Conservation (phyloP, 1,284 basidiomycete species). For the Amylostereum areolatum region DNA sequence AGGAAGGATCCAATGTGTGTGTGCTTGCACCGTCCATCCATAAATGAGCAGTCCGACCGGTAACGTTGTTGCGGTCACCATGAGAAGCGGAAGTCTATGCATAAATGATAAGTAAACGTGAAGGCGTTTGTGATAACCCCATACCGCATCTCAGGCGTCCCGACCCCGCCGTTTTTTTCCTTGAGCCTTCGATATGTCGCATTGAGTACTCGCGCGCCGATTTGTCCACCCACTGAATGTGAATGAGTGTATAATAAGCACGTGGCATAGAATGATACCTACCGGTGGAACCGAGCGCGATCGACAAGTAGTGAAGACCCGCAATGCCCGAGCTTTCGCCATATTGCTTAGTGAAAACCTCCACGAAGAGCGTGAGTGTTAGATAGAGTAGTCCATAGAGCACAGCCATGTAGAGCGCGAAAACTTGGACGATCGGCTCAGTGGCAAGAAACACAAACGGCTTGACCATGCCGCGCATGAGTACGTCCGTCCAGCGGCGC, state of each 20-base stretch:
- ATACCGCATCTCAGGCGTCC: conserved; percentile 35
- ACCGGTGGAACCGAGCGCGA: conserved; percentile 29
- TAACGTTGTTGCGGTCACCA: conserved; percentile 21
- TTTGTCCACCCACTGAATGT: conserved; percentile 27
- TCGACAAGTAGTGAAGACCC: conserved; percentile 36
- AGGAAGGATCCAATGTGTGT: conserved; percentile 8
- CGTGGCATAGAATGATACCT: background rate
- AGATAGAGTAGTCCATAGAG: conserved; percentile 38
- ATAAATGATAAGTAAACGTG: no score
- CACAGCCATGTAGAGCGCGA: conserved; percentile 32
- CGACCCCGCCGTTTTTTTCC: conserved; percentile 28
- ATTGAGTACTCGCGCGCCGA: conserved; percentile 33
- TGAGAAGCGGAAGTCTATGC: conserved; percentile 22
- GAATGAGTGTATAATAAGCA: background rate
- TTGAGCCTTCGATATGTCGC: conserved; percentile 33
- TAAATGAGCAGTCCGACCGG: conserved; percentile 28
- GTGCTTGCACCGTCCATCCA: conserved; percentile 9
- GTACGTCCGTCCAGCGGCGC: conserved; percentile 22
- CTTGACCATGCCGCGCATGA: conserved; percentile 23
- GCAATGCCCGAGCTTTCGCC: conserved; percentile 32
- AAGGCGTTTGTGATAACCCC: background rate
- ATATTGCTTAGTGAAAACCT: conserved; percentile 31
- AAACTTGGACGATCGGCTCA: conserved; percentile 35
- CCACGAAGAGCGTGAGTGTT: conserved; percentile 31
- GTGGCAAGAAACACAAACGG: conserved; percentile 14